A percentile compares a stretch with the other conserved stretches of the same genome.
phyloP scores from a whole-genome alignment of 2,329 filamentous ascomycete species.

The Pseudogymnoascus sp. region DNA sequence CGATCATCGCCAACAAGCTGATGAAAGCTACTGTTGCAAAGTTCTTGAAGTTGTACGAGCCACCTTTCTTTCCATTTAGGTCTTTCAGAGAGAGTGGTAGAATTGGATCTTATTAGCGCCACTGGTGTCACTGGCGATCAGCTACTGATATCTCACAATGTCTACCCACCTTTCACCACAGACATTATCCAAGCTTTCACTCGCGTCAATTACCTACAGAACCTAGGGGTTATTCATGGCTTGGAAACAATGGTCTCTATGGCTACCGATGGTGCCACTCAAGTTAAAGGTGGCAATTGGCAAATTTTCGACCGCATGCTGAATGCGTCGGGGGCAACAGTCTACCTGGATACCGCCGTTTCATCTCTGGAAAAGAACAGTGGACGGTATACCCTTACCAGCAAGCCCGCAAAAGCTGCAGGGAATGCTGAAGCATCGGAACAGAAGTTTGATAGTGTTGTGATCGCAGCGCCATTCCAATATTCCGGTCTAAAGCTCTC shows the following conservation, averaged over 20 bases:
- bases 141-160: constrained; percentile 58
- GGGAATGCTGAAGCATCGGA: constrained; percentile 10
- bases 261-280: constrained; percentile 75
- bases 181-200: constrained; percentile 88
- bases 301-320: constrained; percentile 84
- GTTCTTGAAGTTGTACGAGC: constrained; percentile 74
- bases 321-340: constrained; percentile 48
- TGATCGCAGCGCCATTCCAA: constrained; percentile 79
- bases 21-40: constrained; percentile 62
- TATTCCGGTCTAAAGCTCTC: constrained; percentile 61
- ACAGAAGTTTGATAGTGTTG: constrained; percentile 62
- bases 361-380: constrained; percentile 46
- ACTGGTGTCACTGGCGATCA: constrained; percentile 67
- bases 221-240: constrained; percentile 77
- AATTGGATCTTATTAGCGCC: constrained; percentile 57
- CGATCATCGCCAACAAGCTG: constrained; percentile 62
- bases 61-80: constrained; percentile 74
- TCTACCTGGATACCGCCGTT: constrained; percentile 62
- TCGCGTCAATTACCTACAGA: constrained; percentile 90
- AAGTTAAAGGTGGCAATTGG: constrained; percentile 84
- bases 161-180: constrained; percentile 53
- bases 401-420: constrained; percentile 13
- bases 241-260: constrained; percentile 84
- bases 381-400: constrained; percentile 41
- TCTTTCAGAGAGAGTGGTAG: constrained; percentile 62